Evolutionary conservation across 805 yeast genomes (phyloP), one percentile per base, ranked within the genome.

Genomic region (Yarrowia yakushimensis): DNA sequence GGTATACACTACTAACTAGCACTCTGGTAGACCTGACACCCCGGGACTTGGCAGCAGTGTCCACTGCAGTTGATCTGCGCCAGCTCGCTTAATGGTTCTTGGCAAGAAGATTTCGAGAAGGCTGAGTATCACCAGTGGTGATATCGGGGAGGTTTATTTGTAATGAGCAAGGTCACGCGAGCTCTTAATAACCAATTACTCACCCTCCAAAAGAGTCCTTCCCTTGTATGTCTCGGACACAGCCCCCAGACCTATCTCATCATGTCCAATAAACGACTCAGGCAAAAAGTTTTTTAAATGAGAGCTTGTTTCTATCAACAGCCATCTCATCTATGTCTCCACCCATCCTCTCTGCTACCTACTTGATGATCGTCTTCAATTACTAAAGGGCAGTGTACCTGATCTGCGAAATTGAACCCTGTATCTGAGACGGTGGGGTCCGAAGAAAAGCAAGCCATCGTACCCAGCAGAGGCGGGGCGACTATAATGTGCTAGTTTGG

Each of bases 381-480:
- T 33, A 34, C 33, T 34, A 33, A 43, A 33, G 50, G 27, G 50
- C 23, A 43, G 20, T 43, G 50, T 43, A 34, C 50, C 50, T 43
- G 50, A 43, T 43, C 50, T 43, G 50, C 50, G 22, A 18, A 5
- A 27, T 27, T 43, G 50, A 43, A 43, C 50, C 50, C 50, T n/a
- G n/a, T n/a, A n/a, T n/a, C n/a, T 43, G 50, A 43, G 23, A 17
- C 23, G 34, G 50, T 28, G 22, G 34, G 34, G 22, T 27, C 34
- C 28, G 18, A 28, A 28, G 34, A 23, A 43, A 27, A 27, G 23
- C 50, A 43, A 25, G 17, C 50, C 18, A 42, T 11, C 30, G n/a
- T 4, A 4, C 20, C 6, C 17, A 25, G 11, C 17, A 13, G 43
- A 7, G 17, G 27, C 46, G 18, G 18, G 23, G 46, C 13, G 28